phyloP scores from a whole-genome alignment of 2,329 filamentous ascomycete species.

The Fusarium sp. region DNA sequence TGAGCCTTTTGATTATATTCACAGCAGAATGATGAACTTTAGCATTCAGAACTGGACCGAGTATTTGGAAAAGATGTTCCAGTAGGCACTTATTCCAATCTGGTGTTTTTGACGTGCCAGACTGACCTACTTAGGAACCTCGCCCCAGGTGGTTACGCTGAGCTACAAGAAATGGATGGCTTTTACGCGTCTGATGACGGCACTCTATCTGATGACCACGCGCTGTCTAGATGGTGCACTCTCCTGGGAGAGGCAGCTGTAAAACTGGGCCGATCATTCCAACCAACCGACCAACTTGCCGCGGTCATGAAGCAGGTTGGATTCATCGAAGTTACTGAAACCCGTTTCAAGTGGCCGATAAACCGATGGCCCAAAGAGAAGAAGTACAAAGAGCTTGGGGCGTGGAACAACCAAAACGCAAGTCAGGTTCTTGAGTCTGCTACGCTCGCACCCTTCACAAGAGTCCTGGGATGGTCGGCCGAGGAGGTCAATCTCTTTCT shows the following conservation, averaged over 20 bases:
- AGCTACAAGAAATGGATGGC: not conserved
- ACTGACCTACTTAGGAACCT: not conserved
- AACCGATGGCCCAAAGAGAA: not conserved
- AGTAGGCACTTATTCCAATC: not conserved
- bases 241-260: not conserved
- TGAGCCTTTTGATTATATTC: not conserved
- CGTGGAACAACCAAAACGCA: slow-evolving; percentile 1
- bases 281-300: not conserved
- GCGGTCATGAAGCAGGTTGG: not conserved
- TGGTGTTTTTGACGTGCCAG: not conserved
- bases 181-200: not conserved
- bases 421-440: not conserved
- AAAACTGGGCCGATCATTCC: not conserved
- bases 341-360: not conserved
- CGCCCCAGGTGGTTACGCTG: not conserved
- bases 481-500: not conserved
- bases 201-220: not conserved
- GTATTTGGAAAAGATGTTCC: not conserved
- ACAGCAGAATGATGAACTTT: not conserved
- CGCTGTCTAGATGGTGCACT: not conserved
- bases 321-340: not conserved
- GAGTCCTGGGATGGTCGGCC: not conserved
- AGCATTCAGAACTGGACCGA: not conserved
- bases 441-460: not conserved
- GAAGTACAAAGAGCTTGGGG: not conserved